Evolutionary conservation across 495 filamentous ascomycete genomes (phyloP).

Genomic region (Trichoderma reesei): DNA sequence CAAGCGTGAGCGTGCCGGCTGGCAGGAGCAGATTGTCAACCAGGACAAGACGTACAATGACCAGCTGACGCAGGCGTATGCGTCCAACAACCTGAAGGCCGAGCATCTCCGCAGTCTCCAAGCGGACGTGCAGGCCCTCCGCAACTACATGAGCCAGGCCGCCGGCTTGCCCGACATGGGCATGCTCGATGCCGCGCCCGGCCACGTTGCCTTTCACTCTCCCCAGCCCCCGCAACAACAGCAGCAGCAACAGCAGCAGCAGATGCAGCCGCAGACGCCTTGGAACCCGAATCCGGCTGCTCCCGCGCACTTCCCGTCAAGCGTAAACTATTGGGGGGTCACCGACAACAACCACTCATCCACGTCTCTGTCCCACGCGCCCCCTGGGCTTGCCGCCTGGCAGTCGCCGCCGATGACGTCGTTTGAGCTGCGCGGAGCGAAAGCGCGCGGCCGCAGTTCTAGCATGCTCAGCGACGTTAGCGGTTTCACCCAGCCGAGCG

Average conservation of each 20-base stretch:
- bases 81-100: constrained; percentile 31
- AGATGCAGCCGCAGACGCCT: background rate
- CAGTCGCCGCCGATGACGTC: background rate
- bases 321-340: background rate
- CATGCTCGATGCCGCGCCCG: constrained; percentile 18
- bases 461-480: constrained; percentile 60
- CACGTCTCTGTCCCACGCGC: background rate
- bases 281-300: constrained; percentile 11
- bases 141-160: constrained; percentile 20
- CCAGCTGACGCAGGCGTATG: constrained; percentile 26
- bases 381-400: background rate
- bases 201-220: constrained; percentile 11
- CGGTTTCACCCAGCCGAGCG: constrained; percentile 53
- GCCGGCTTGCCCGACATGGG: constrained; percentile 27
- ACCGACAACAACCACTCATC: background rate
- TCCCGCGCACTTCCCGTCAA: background rate
- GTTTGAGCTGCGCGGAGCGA: constrained; percentile 12
- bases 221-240: background rate
- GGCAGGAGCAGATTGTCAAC: constrained; percentile 53
- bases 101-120: constrained; percentile 31
- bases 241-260: constrained; percentile 4
- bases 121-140: constrained; percentile 18
- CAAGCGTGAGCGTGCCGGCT: constrained; percentile 54
- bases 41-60: constrained; percentile 39
- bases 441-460: constrained; percentile 47